Percentiles rank a stretch among this genome's conserved stretches.
These are phyloP conservation scores for Termitomyces bulborhizus DNA, from an alignment of 768 basidiomycete genomes.

Conservation along the genomic window DNA sequence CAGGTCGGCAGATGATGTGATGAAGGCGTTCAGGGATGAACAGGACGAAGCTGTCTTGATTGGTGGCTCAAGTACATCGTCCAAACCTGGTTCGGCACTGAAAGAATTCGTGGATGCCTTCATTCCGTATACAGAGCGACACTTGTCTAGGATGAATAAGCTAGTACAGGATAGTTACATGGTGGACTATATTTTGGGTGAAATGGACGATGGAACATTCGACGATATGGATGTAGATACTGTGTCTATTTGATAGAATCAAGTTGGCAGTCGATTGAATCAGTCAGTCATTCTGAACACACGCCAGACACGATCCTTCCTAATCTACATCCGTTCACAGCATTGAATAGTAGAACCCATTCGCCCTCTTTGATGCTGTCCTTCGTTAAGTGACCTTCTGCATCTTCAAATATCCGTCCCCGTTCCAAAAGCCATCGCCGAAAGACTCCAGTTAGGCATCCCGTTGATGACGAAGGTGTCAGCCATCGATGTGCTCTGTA, in stretches of 20 bases:
- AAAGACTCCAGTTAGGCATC: conserved; percentile 69
- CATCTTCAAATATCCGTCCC: conserved; percentile 47
- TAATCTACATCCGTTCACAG: conserved; percentile 61
- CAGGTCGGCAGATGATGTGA: conserved; percentile 67
- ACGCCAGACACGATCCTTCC: conserved; percentile 31
- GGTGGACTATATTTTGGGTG: conserved; percentile 81
- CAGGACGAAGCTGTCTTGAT: conserved; percentile 25
- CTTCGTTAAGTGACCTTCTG: conserved; percentile 32
- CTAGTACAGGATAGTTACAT: conserved; percentile 94
- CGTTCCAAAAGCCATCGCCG: conserved; percentile 65
- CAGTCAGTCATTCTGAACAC: neutral
- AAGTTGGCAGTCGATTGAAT: neutral
- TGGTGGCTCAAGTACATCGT: conserved; percentile 10
- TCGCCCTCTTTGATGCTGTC: conserved; percentile 47
- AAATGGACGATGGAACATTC: conserved; percentile 83
- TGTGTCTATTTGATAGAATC: conserved; percentile 2
- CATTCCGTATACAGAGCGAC: conserved; percentile 93
- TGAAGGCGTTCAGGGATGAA: conserved; percentile 54
- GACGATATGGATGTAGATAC: conserved; percentile 42
- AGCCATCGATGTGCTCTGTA: conserved; percentile 53
- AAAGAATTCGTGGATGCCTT: conserved; percentile 80
- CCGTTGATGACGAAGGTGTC: conserved; percentile 53
- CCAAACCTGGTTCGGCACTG: conserved; percentile 29
- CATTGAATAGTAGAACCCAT: conserved; percentile 66
- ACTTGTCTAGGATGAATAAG: conserved; percentile 78